Conservation (phyloP, 2,329 filamentous ascomycete genomes). For the Trichocomaceae sp. region DNA sequence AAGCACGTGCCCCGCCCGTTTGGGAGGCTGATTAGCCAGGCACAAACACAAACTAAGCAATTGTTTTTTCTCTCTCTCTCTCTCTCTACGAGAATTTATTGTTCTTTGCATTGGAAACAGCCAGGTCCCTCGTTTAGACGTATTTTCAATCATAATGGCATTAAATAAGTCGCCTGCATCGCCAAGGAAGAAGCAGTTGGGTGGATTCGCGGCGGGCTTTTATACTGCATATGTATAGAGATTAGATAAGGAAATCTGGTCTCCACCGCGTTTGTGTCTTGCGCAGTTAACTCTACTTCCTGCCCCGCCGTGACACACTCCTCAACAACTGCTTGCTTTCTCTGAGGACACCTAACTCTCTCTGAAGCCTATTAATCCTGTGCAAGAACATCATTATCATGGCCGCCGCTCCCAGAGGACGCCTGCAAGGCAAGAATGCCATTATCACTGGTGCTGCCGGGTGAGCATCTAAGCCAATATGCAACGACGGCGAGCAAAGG, state of each 20-base stretch:
- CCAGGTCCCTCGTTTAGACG: no score
- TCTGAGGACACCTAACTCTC: background rate
- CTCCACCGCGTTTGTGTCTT: background rate
- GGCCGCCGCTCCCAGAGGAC: constrained; percentile 25
- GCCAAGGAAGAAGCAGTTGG: background rate
- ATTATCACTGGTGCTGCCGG: constrained; percentile 80
- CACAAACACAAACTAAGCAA: background rate
- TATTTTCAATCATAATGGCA: background rate
- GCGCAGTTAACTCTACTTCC: background rate
- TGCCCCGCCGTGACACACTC: constrained; percentile 4
- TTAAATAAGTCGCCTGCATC: background rate
- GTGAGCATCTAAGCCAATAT: constrained; percentile 42
- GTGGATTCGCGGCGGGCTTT: background rate
- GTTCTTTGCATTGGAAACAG: background rate
- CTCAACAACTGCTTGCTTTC: background rate
- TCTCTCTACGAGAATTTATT: no score
- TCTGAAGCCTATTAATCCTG: background rate
- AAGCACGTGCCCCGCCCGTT: background rate
- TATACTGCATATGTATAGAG: no score
- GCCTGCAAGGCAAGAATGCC: constrained; percentile 60
- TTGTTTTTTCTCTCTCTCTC: no score
- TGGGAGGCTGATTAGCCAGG: background rate
- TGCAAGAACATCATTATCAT: background rate
- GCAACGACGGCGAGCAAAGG: background rate
- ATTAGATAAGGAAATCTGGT: constrained; percentile 15